These are phyloP conservation scores for Flaveria linearis DNA, from an alignment of 129 eudicot species.

Conservation along the genomic window DNA sequence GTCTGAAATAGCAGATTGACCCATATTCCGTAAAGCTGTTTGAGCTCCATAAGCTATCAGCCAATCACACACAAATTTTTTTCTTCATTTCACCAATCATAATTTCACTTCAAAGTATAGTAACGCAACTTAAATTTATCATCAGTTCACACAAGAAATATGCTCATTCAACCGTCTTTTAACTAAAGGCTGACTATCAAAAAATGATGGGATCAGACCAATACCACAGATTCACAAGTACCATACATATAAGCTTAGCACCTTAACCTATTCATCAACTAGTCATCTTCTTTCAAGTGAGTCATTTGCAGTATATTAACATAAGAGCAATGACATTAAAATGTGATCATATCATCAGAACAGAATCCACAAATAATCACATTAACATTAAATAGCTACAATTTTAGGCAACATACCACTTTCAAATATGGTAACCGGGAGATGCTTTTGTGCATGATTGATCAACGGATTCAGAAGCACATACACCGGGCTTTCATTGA, in stretches of 20 bases:
- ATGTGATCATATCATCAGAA: not conserved
- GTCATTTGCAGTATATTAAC: slow-evolving; percentile 5
- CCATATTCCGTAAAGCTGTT: not conserved
- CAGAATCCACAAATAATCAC: not conserved
- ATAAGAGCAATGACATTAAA: not conserved
- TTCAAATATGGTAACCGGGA: slow-evolving; percentile 82
- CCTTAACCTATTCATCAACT: not conserved
- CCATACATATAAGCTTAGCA: not conserved
- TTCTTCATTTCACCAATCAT: not conserved
- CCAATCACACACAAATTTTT: not conserved
- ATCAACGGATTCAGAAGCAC: slow-evolving; percentile 86
- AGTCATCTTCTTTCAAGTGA: not conserved
- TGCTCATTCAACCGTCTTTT: not conserved
- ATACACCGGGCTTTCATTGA: slow-evolving; percentile 87
- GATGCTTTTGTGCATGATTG: slow-evolving; percentile 94
- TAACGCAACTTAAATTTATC: not conserved
- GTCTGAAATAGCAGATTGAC: not conserved
- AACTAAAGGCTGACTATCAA: not conserved
- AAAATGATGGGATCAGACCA: not conserved
- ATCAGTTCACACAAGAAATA: no score
- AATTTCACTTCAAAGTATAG: not conserved
- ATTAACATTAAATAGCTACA: not conserved
- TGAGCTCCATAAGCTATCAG: not conserved
- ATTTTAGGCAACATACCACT: slow-evolving; percentile 60
- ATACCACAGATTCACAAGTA: not conserved